Conservation (phyloP, 2,329 filamentous ascomycete genomes). For the Coniochaeta sp. region DNA sequence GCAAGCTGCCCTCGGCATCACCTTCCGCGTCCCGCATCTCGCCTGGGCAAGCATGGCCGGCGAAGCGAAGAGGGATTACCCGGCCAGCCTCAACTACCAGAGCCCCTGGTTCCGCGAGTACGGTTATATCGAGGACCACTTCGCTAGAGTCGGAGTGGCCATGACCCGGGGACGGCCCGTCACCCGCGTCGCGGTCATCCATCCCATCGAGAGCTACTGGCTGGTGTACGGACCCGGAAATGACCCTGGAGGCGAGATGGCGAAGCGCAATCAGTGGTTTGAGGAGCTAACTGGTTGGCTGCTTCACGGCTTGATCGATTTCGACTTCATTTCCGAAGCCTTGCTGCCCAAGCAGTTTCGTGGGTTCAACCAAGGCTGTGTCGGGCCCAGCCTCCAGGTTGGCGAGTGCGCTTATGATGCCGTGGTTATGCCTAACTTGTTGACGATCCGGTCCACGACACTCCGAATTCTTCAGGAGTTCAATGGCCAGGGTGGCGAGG, state of each 20-base stretch:
- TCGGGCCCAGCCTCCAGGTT: constrained; percentile 13
- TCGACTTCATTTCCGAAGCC: constrained; percentile 25
- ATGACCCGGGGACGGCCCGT: constrained; percentile 21
- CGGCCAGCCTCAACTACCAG: constrained; percentile 23
- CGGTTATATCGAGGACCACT: constrained; percentile 22
- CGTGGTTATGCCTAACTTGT: constrained; percentile 22
- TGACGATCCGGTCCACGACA: constrained; percentile 22
- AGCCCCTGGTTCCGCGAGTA: constrained; percentile 26
- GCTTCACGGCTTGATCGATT: constrained; percentile 22
- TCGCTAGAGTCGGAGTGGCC: constrained; percentile 21
- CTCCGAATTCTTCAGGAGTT: constrained; percentile 17
- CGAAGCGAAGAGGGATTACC: constrained; percentile 24
- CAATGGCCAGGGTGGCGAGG: constrained; percentile 13
- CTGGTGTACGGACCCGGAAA: constrained; percentile 21
- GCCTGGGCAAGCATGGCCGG: constrained; percentile 25
- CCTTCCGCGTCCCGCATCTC: constrained; percentile 22
- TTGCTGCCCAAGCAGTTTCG: constrained; percentile 16
- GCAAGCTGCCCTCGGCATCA: constrained; percentile 25
- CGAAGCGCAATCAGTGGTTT: constrained; percentile 18
- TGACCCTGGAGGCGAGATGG: constrained; percentile 5
- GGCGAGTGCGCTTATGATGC: constrained; percentile 23
- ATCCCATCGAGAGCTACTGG: constrained; percentile 27
- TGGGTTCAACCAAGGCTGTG: not conserved
- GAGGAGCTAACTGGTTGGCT: constrained; percentile 20
- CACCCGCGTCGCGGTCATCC: constrained; percentile 21